A percentile compares a stretch with the other conserved stretches of the same genome.
These are phyloP conservation scores for Actinomortierella wolfii DNA, from an alignment of 371 early-diverging fungal species.

Conservation along the genomic window DNA sequence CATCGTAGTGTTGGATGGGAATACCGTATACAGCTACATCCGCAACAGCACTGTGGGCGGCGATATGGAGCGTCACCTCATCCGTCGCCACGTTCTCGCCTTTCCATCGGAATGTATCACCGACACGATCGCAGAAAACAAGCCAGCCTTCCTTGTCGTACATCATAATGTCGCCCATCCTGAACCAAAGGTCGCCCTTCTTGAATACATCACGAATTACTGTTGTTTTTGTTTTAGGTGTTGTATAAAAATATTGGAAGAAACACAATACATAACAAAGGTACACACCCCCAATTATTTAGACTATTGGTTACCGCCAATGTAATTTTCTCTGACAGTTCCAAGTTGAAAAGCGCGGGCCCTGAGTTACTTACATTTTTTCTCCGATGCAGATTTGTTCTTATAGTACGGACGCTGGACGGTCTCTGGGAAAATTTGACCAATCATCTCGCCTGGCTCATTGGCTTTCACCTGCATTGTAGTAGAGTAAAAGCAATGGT, in stretches of 20 bases:
- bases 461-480: slow-evolving; percentile 2
- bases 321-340: no score
- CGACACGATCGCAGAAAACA: slow-evolving; percentile 69
- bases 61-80: slow-evolving; percentile 60
- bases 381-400: not conserved
- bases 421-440: not conserved
- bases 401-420: not conserved
- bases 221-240: slow-evolving; percentile 1
- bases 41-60: slow-evolving; percentile 50
- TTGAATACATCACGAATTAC: slow-evolving; percentile 2
- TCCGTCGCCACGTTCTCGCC: slow-evolving; percentile 64
- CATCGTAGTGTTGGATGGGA: slow-evolving; percentile 52
- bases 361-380: slow-evolving; percentile 1
- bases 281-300: no score
- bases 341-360: no score
- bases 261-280: not conserved
- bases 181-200: slow-evolving; percentile 58
- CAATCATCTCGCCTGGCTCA: slow-evolving; percentile 8
- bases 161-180: slow-evolving; percentile 67
- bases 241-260: slow-evolving; percentile 18
- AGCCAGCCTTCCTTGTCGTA: slow-evolving; percentile 54
- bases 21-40: slow-evolving; percentile 66
- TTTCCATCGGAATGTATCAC: slow-evolving; percentile 74
- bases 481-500: no score
- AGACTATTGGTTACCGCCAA: no score